A percentile compares a stretch with the other conserved stretches of the same genome.
Conservation (phyloP, 371 early-diverging fungal genomes). For the Sporodiniella umbellata region DNA sequence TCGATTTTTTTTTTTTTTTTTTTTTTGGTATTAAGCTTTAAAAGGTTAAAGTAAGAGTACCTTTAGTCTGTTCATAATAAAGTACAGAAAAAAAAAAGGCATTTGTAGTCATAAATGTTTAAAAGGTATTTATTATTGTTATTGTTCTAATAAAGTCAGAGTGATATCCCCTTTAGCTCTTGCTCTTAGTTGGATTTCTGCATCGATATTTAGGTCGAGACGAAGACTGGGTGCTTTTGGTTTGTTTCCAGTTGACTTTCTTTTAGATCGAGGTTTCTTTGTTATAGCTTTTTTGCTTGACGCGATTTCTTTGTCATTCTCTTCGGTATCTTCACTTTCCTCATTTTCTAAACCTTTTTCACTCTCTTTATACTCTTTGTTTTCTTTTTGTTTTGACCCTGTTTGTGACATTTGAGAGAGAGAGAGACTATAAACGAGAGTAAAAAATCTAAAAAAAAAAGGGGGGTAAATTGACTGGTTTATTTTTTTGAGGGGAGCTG, state of each 20-base stretch:
- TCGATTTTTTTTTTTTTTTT: no score
- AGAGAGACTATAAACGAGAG: not conserved
- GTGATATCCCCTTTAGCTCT: constrained; percentile 25
- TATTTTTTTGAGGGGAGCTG: not conserved
- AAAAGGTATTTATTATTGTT: no score
- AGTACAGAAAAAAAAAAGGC: no score
- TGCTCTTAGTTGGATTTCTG: constrained; percentile 20
- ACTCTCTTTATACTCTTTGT: no score
- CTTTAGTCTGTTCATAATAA: no score
- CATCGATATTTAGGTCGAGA: constrained; percentile 23
- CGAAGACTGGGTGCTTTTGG: constrained; percentile 17
- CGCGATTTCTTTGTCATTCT: not conserved
- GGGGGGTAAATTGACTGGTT: not conserved
- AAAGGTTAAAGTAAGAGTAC: no score
- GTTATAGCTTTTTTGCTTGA: not conserved
- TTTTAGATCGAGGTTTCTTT: not conserved
- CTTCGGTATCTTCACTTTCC: not conserved
- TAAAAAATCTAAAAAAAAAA: not conserved
- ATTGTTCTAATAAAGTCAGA: constrained; percentile 17
- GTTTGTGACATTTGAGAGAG: not conserved
- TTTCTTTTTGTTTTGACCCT: not conserved
- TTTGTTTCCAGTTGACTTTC: constrained; percentile 6
- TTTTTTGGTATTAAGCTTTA: no score
- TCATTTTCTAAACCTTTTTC: no score
- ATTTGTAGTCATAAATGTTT: no score